These are phyloP conservation scores for Coleophoma eucalyptorum DNA, from an alignment of 2,329 filamentous ascomycete genomes.

Conservation along the genomic window DNA sequence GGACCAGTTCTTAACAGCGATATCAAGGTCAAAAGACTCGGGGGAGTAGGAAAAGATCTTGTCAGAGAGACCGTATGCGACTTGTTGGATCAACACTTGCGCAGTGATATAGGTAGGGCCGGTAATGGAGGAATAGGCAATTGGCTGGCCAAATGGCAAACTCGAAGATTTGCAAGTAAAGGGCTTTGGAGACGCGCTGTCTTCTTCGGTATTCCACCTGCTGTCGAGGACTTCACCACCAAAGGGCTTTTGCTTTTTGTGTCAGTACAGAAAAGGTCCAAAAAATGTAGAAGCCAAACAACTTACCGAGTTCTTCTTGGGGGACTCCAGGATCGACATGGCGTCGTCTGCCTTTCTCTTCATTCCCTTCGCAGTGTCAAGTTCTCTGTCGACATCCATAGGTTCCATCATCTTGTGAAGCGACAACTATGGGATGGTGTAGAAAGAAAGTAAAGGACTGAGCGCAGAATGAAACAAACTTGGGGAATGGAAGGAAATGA, in stretches of 20 bases:
- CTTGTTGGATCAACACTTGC: slow-evolving; percentile 91
- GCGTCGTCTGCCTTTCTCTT: slow-evolving; percentile 23
- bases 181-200: slow-evolving; percentile 17
- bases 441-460: background rate
- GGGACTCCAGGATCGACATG: slow-evolving; percentile 12
- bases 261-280: background rate
- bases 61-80: slow-evolving; percentile 91
- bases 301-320: slow-evolving; percentile 13
- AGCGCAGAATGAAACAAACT: background rate
- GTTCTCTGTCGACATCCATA: slow-evolving; percentile 19
- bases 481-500: no score
- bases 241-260: slow-evolving; percentile 11
- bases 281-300: background rate
- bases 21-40: slow-evolving; percentile 86
- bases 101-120: slow-evolving; percentile 92
- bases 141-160: slow-evolving; percentile 53
- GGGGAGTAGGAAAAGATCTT: slow-evolving; percentile 97
- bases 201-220: slow-evolving; percentile 23
- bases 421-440: no score
- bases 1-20: slow-evolving; percentile 77
- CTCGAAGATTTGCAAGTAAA: slow-evolving; percentile 39
- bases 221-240: slow-evolving; percentile 21
- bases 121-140: slow-evolving; percentile 59
- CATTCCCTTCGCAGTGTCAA: slow-evolving; percentile 11
- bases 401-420: slow-evolving; percentile 19